Evolutionary conservation across 805 yeast species (phyloP), one percentile per base, ranked within the genome.

Genomic region (Yarrowia sp.): DNA sequence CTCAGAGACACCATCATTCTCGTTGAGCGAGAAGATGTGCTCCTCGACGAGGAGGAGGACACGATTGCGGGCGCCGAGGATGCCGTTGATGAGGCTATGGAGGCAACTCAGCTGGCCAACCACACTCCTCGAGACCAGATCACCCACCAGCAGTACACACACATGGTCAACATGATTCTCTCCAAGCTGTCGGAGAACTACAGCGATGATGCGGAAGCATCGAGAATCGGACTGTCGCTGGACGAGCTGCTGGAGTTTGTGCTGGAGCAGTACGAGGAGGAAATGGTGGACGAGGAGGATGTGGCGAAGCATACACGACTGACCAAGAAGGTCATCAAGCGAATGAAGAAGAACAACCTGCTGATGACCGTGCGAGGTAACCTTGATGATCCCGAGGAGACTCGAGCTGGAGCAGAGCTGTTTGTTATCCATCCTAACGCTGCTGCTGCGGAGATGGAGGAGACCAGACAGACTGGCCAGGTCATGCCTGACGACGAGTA

Each of bases 1-100:
- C 78, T 94, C 68, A 84, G 94, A 72, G 96, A 90, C 74, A 88
- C 97, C 36, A 92, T 93, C 65, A 90, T 94, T 68, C 84, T 94
- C 65, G 97, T 93, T 39, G 97, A 94, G 72, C 87, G 87, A 72
- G 98, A 93, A 68, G 98, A 93, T 72, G 81, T 93, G 39, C 94
- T 90, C 64, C 79, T 93, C 49, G 94, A 85, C 12, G 96, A 84
- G n/a, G 91, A 81, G 29, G 81, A 73, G 3, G 73, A 67, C 19
- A 72, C 70, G 46, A 72, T 78, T 19, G 72, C 65, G 27, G 65
- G 62, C 53, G 64, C 63, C 27, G 70, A 69, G 24, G 58, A 51
- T 14, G 42, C 64, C 5, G 71, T 66, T 49, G 66, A 64, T 27
- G 65, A 46, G 24, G 68, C 65, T 39, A 62, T 62, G 14, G 67